Base-by-base conservation (phyloP, 306 rosid species). In the Cucurbita ficifolia region DNA sequence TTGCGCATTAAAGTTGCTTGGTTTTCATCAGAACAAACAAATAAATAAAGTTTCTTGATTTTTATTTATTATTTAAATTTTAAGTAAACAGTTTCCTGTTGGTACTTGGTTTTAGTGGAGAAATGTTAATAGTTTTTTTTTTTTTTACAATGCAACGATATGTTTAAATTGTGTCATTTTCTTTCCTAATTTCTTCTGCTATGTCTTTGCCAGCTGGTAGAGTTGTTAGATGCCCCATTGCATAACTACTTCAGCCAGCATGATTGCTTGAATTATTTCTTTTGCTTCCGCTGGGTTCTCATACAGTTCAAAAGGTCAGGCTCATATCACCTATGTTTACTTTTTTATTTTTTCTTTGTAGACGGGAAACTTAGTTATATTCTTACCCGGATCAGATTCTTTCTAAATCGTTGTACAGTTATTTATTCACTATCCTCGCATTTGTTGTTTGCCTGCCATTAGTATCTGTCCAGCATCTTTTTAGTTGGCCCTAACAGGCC, bases 271-370 rank as follows among this genome's bases (percentile, higher is more conserved):
- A 95, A 95, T 81, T 95, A 89, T 79, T 95, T 95, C 89, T 95
- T 95, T 78, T 95, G 99, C 78, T 95, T 95, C 82, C 99, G 99
- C 76, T 95, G 99, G 99, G 75, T 91, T 81, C 86, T 95, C 80
- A 89, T 91, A 81, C 99, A 95, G 79, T 95, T 95, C 79, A 95
- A 95, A 88, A 91, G 99, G 99, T 95, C 43, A 71, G 61, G 62
- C 3, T 71, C 35, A 71, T 18, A 11, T 36, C 53, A 39, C 49
- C n/a, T 6, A 49, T 71, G 6, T 33, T 52, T 71, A 21, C 59
- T 42, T 43, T 3, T 45, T 69, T 29, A 29, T 22, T 45, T 29
- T 16, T 3, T 73, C 70, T 77, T 74, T 76, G 65, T 18, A 62
- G 52, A 42, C 17, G 19, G 36, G 51, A 64, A 40, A 14, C 10